phyloP scores from a whole-genome alignment of 2,329 filamentous ascomycete genomes.

The Fusarium poae region DNA sequence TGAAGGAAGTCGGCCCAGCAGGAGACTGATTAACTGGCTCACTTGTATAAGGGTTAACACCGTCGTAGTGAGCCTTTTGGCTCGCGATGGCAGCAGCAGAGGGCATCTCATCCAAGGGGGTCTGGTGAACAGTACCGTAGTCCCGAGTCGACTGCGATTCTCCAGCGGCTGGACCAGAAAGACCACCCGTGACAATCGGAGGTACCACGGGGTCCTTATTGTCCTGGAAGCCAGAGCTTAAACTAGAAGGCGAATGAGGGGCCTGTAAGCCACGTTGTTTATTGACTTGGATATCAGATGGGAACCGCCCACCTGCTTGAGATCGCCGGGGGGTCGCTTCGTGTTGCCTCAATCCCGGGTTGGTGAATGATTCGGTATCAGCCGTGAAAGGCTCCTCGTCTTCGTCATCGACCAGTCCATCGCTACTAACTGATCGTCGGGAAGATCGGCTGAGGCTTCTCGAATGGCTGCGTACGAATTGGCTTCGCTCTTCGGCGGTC shows the following conservation, averaged over 20 bases:
- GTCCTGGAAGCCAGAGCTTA: conserved; percentile 73
- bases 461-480: conserved; percentile 86
- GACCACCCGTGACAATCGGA: conserved; percentile 68
- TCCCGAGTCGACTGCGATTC: conserved; percentile 51
- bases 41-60: conserved; percentile 69
- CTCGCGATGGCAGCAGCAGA: conserved; percentile 65
- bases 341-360: conserved; percentile 62
- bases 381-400: conserved; percentile 74
- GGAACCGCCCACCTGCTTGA: conserved; percentile 95
- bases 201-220: conserved; percentile 70
- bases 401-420: conserved; percentile 82
- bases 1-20: conserved; percentile 17
- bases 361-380: conserved; percentile 61
- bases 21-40: conserved; percentile 54
- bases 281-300: conserved; percentile 90
- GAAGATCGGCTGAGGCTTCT: conserved; percentile 80
- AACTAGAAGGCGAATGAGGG: conserved; percentile 83
- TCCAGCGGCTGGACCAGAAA: conserved; percentile 57
- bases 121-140: conserved; percentile 62
- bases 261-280: conserved; percentile 82
- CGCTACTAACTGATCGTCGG: conserved; percentile 75
- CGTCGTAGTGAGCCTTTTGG: conserved; percentile 65
- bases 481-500: conserved; percentile 86
- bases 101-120: conserved; percentile 62
- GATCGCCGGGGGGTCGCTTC: conserved; percentile 73